Percentiles rank a stretch among this genome's conserved stretches.
phyloP scores from a whole-genome alignment of 1,284 basidiomycete species.

The Tilletiopsis washingtonensis region DNA sequence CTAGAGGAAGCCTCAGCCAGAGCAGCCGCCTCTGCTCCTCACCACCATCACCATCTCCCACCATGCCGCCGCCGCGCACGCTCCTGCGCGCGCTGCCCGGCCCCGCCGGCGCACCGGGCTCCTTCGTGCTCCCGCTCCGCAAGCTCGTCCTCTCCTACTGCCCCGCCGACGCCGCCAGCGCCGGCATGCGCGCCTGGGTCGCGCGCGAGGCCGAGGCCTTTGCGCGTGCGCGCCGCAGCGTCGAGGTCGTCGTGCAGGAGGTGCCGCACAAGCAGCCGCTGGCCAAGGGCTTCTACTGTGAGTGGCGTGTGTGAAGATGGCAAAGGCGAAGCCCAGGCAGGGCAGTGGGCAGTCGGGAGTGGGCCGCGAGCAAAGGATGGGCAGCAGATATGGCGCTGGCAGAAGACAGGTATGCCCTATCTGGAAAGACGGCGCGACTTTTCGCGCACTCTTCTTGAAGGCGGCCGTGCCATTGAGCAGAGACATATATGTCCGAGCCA shows the following conservation, averaged over 20 bases:
- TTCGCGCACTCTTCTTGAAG: too few species aligned
- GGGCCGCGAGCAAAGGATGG: too few species aligned
- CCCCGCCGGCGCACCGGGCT: conserved; percentile 10
- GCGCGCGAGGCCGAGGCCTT: conserved; percentile 9
- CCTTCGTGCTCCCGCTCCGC: conserved; percentile 15
- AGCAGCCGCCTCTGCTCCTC: too few species aligned
- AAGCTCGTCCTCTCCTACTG: conserved; percentile 21
- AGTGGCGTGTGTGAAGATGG: not conserved
- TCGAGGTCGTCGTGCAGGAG: conserved; percentile 15
- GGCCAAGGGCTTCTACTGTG: conserved; percentile 17
- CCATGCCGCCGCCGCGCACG: too few species aligned
- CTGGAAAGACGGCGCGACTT: too few species aligned
- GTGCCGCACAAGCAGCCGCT: conserved; percentile 12
- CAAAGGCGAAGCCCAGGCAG: not conserved
- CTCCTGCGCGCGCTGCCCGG: conserved; percentile 2
- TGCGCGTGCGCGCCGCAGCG: conserved; percentile 10
- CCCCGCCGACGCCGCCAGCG: conserved; percentile 9
- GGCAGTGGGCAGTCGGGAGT: too few species aligned
- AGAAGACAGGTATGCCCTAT: too few species aligned
- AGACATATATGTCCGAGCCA: too few species aligned
- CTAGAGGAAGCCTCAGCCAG: too few species aligned
- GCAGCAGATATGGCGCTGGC: too few species aligned
- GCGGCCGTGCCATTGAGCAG: too few species aligned
- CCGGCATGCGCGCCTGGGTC: conserved; percentile 12
- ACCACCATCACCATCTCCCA: too few species aligned